phyloP scores from a whole-genome alignment of 2,329 filamentous ascomycete species.

The Botrytis paeoniae region DNA sequence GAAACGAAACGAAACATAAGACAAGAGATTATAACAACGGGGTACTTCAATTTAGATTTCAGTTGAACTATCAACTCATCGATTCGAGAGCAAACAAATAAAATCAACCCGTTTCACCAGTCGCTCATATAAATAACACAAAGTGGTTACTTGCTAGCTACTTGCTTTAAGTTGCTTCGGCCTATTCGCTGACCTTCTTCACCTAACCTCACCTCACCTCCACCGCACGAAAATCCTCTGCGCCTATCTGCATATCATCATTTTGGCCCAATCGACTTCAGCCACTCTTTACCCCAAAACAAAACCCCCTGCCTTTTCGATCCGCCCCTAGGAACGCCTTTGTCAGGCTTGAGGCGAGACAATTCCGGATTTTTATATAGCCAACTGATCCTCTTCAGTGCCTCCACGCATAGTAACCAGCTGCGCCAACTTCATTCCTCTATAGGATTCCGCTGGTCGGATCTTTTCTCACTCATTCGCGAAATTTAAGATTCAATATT shows the following conservation, averaged over 20 bases:
- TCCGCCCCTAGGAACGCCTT: slow-evolving; percentile 15
- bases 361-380: slow-evolving; percentile 19
- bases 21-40: background rate
- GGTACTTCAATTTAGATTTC: slow-evolving; percentile 2
- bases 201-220: slow-evolving; percentile 7
- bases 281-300: slow-evolving; percentile 9
- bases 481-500: slow-evolving; percentile 20
- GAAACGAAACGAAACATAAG: slow-evolving; percentile 3
- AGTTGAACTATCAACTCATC: slow-evolving; percentile 8
- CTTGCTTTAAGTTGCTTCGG: slow-evolving; percentile 4
- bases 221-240: slow-evolving; percentile 14
- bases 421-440: slow-evolving; percentile 19
- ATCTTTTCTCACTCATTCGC: slow-evolving; percentile 19
- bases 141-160: background rate
- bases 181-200: slow-evolving; percentile 6
- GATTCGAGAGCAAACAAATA: background rate
- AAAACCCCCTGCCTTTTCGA: slow-evolving; percentile 3
- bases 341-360: slow-evolving; percentile 19
- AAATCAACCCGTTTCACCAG: slow-evolving; percentile 9
- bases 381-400: slow-evolving; percentile 20
- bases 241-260: slow-evolving; percentile 20
- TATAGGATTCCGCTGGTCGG: slow-evolving; percentile 21
- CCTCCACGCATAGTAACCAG: slow-evolving; percentile 16
- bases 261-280: slow-evolving; percentile 6
- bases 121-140: slow-evolving; percentile 13